phyloP scores from a whole-genome alignment of 768 basidiomycete species.

The Auricularia sp. region DNA sequence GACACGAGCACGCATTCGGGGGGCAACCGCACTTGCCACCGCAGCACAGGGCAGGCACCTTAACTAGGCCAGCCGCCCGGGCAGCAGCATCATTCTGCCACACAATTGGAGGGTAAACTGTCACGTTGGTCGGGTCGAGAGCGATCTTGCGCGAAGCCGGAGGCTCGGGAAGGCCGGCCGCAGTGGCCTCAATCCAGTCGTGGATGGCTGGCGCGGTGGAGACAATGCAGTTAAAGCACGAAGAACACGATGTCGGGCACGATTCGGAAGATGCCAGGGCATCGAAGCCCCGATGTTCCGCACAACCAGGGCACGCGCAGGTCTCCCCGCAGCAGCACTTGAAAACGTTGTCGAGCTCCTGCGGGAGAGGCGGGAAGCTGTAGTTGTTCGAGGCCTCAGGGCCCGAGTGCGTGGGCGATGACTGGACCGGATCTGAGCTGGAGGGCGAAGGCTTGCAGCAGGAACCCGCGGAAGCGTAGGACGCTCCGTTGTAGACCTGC shows the following conservation, averaged over 20 bases:
- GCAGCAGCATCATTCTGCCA: constrained; percentile 16
- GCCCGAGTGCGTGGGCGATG: constrained; percentile 14
- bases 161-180: constrained; percentile 43
- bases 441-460: constrained; percentile 18
- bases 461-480: neutral
- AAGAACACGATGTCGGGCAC: constrained; percentile 9
- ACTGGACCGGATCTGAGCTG: neutral
- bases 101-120: constrained; percentile 27
- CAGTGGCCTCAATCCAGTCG: constrained; percentile 55
- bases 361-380: constrained; percentile 38
- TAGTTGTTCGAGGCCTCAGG: constrained; percentile 16
- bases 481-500: neutral
- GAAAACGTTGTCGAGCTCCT: constrained; percentile 12
- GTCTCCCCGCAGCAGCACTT: constrained; percentile 58
- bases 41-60: constrained; percentile 59
- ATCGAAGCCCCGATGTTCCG: constrained; percentile 51
- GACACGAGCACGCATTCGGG: constrained; percentile 42
- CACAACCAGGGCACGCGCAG: constrained; percentile 66
- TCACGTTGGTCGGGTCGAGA: constrained; percentile 44
- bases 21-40: constrained; percentile 53
- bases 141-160: constrained; percentile 35
- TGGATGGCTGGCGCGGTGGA: constrained; percentile 18
- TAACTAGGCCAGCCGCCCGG: constrained; percentile 38
- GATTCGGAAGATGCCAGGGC: constrained; percentile 30
- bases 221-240: constrained; percentile 8